Conservation (phyloP, 345 rosid genomes). For the Trapa bicornis region DNA sequence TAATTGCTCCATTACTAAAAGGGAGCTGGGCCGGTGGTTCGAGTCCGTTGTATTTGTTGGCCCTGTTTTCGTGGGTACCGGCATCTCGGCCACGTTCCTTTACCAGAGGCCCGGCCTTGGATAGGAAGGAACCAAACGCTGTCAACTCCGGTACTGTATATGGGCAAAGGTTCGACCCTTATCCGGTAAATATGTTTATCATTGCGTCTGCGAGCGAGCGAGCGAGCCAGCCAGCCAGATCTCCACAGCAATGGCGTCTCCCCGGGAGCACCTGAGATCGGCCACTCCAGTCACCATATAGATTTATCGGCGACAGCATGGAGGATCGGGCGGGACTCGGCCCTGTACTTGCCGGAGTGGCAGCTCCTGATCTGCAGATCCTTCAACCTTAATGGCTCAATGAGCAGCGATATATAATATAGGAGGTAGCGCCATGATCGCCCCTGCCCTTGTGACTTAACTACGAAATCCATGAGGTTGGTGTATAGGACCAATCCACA, state of each 20-base stretch:
- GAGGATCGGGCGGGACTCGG: constrained; percentile 71
- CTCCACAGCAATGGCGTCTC: background rate
- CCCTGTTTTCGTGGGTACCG: too few relatives aligned
- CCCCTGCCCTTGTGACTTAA: constrained; percentile 16
- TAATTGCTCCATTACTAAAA: too few relatives aligned
- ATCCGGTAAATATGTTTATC: too few relatives aligned
- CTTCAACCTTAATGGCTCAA: constrained; percentile 18
- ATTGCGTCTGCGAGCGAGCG: too few relatives aligned
- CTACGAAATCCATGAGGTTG: too few relatives aligned
- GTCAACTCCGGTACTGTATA: background rate
- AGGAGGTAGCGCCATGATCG: constrained; percentile 9
- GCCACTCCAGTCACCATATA: constrained; percentile 23
- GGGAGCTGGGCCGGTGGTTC: too few relatives aligned
- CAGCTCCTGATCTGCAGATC: constrained; percentile 38
- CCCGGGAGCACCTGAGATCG: background rate
- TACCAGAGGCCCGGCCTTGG: background rate
- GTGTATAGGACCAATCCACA: too few relatives aligned
- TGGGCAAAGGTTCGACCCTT: too few relatives aligned
- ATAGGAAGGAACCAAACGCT: too few relatives aligned
- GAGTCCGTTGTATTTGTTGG: too few relatives aligned
- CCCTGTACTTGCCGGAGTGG: constrained; percentile 46
- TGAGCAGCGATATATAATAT: constrained; percentile 16
- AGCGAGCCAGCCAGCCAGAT: too few relatives aligned
- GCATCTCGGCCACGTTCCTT: background rate
- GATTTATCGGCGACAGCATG: constrained; percentile 37